Evolutionary conservation across 2,329 filamentous ascomycete genomes (phyloP).

Genomic region (Waltergamsia citrina): DNA sequence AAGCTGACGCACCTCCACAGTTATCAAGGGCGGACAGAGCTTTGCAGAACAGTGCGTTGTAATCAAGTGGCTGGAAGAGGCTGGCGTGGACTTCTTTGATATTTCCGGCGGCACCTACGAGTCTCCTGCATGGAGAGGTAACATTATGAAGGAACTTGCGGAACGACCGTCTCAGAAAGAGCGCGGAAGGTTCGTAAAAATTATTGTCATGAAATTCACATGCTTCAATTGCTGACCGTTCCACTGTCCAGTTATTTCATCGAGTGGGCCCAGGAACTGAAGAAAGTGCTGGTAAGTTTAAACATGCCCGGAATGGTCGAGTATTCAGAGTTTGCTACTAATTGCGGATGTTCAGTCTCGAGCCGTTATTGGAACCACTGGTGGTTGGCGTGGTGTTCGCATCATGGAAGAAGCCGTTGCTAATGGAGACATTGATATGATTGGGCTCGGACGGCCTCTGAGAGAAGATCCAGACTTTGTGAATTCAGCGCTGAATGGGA

Average conservation of each 20-base stretch:
- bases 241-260: slow-evolving; percentile 2
- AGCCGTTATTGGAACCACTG: slow-evolving; percentile 2
- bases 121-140: slow-evolving; percentile 1
- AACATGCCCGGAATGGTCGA: not conserved
- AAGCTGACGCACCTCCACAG: no score
- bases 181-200: not conserved
- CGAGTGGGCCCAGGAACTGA: slow-evolving; percentile 2
- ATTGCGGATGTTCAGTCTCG: slow-evolving; percentile 1
- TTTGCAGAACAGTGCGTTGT: slow-evolving; percentile 2
- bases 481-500: not conserved
- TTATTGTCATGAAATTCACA: no score
- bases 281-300: slow-evolving; percentile 1
- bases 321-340: not conserved
- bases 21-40: slow-evolving; percentile 1
- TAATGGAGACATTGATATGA: slow-evolving; percentile 1
- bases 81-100: slow-evolving; percentile 2
- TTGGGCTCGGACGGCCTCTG: not conserved
- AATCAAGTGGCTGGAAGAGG: slow-evolving; percentile 2
- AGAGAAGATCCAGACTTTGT: slow-evolving; percentile 2
- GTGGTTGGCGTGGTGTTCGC: not conserved
- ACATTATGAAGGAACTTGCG: slow-evolving; percentile 2
- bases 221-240: no score
- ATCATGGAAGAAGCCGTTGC: slow-evolving; percentile 1
- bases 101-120: slow-evolving; percentile 2
- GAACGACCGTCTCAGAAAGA: not conserved